Base-by-base conservation (phyloP, 2,329 filamentous ascomycete genomes). In the Epichloe hybrida region DNA sequence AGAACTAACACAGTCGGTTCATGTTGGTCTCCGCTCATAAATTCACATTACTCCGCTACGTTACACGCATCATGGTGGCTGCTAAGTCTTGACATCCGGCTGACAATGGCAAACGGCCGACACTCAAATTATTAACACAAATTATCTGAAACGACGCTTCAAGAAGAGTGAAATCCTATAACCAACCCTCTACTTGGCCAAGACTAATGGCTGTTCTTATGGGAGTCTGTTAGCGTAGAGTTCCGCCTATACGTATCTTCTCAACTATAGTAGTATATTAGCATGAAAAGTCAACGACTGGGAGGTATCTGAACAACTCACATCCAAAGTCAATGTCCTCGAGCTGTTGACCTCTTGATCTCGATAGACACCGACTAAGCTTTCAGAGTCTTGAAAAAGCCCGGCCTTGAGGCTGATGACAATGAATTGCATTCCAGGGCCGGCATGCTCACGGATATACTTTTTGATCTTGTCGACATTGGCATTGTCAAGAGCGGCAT, bases 371-470 rank as follows among this genome's bases (percentile, higher is more conserved):
- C 93, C 93, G 4, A 98, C 89, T 59, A 98, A 68, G 54, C 89
- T 94, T 74, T 98, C 90, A 63, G 88, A 95, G 66, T 94, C 87
- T 69, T 98, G 90, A 72, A 97, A 98, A 51, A 98, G 74, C 1
- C 89, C 90, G 0, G 89, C 86, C 77, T 98, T 98, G 65, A 98
- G 76, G 70, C 83, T 89, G 67, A 98, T 98, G 58, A 98, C 93
- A 54, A 98, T 94, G 60, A 98, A 98, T 67, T 98, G 93, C 89
- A 97, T 97, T 13, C 94, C 94, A 1, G 93, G 93, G 0, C 88
- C 88, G 1, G 90, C 87, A 68, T 98, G 90, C 62, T 95, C 88
- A 38, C 85, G 81, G 55, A 98, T 95, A 63, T 98, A 98, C 67
- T 93, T 93, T 57, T 91, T 93, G 67, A 98, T 90, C 65, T 94